phyloP scores from a whole-genome alignment of 2,329 filamentous ascomycete species.

The Ceratocystis alfenasii region DNA sequence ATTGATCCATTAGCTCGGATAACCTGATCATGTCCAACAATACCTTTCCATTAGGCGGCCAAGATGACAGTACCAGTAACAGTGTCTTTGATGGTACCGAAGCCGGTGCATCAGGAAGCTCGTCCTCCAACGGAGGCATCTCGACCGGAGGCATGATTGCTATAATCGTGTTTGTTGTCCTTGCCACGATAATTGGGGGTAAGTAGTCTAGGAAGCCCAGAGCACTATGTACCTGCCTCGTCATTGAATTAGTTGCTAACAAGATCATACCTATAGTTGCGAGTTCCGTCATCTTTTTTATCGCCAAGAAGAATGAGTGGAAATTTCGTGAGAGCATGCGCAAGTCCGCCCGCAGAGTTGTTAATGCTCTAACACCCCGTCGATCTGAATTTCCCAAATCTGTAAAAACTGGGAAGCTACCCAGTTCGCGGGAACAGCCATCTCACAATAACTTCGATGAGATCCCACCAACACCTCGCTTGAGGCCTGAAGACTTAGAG shows the following conservation, averaged over 20 bases:
- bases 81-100: constrained; percentile 37
- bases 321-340: constrained; percentile 60
- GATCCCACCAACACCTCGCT: constrained; percentile 46
- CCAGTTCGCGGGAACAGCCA: constrained; percentile 11
- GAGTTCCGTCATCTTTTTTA: constrained; percentile 57
- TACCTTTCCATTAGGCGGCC: constrained; percentile 37
- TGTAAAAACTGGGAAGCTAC: constrained; percentile 35
- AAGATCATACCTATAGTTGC: constrained; percentile 37
- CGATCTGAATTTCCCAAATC: constrained; percentile 49
- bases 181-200: constrained; percentile 60
- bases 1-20: not conserved
- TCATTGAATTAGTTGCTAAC: constrained; percentile 11
- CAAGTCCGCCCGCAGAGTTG: constrained; percentile 52
- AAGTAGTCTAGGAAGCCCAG: constrained; percentile 27
- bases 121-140: constrained; percentile 47
- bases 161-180: constrained; percentile 59
- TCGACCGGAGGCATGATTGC: constrained; percentile 60
- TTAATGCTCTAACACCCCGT: constrained; percentile 49
- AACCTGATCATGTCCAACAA: constrained; percentile 26
- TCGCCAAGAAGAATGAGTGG: constrained; percentile 80
- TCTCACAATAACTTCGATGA: constrained; percentile 41
- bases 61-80: constrained; percentile 24
- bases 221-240: no score
- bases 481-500: constrained; percentile 45
- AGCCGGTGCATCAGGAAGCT: constrained; percentile 54